A percentile compares a stretch with the other conserved stretches of the same genome.
These are phyloP conservation scores for Apiospora malaysiana DNA, from an alignment of 2,329 filamentous ascomycete genomes.

Conservation along the genomic window DNA sequence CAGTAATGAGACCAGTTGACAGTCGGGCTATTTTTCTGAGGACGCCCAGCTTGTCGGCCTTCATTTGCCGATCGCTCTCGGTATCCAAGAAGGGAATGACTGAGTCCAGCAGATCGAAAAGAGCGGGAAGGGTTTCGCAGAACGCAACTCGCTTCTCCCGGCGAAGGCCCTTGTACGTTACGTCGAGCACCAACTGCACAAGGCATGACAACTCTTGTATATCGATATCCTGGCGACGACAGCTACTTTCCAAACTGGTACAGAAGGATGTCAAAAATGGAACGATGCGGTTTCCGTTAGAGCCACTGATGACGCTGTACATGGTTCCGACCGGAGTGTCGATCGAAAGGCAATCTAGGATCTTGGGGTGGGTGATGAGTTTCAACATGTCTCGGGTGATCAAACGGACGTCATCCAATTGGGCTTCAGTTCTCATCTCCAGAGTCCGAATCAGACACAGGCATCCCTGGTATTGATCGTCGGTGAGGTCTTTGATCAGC, in stretches of 20 bases:
- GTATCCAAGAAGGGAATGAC: constrained; percentile 34
- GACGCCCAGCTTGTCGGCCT: background rate
- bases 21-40: background rate
- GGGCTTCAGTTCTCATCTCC: constrained; percentile 34
- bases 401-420: constrained; percentile 36
- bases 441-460: constrained; percentile 24
- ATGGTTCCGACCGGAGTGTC: constrained; percentile 45
- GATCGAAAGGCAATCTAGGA: constrained; percentile 35
- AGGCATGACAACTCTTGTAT: constrained; percentile 24
- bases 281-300: constrained; percentile 39
- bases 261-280: constrained; percentile 38
- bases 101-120: background rate
- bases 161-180: background rate
- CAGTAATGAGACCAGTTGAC: background rate
- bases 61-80: constrained; percentile 39
- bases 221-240: constrained; percentile 1
- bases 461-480: background rate
- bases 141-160: background rate
- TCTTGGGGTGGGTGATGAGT: background rate
- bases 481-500: background rate
- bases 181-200: constrained; percentile 31
- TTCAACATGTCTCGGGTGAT: constrained; percentile 34
- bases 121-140: background rate
- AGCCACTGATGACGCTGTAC: constrained; percentile 44
- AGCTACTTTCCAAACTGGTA: constrained; percentile 32